Evolutionary conservation across 352 stramenopile genomes (phyloP).

Genomic region (Pythium folliculosum): DNA sequence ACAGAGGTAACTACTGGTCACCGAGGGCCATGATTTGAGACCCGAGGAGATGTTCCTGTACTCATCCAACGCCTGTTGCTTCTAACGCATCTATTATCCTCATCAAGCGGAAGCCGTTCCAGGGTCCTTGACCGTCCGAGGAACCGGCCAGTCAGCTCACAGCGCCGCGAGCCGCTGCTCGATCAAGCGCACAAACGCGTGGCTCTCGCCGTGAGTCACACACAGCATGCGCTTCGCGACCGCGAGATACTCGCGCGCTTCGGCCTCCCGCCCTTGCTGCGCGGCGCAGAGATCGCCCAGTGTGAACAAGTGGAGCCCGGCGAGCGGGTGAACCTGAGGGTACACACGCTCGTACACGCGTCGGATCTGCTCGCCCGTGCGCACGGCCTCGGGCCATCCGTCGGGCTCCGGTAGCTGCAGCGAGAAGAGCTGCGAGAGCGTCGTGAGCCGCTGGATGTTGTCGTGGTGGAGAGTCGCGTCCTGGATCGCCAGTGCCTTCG

Average conservation of each 20-base stretch:
- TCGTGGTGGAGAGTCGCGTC: constrained; percentile 34
- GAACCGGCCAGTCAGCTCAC: too few species aligned
- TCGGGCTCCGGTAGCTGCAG: constrained; percentile 48
- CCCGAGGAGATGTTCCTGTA: too few species aligned
- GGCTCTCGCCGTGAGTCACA: constrained; percentile 54
- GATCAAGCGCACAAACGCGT: constrained; percentile 38
- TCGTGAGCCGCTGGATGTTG: constrained; percentile 54
- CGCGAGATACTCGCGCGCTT: constrained; percentile 33
- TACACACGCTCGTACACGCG: constrained; percentile 67
- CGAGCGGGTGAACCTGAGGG: constrained; percentile 57
- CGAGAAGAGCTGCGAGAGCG: constrained; percentile 53
- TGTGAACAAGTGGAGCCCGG: constrained; percentile 64
- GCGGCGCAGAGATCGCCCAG: constrained; percentile 51
- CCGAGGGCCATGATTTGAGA: too few species aligned
- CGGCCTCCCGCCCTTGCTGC: constrained; percentile 7
- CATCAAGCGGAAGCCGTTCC: too few species aligned
- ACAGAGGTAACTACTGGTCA: too few species aligned
- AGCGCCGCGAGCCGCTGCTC: not conserved
- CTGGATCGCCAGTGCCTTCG: constrained; percentile 34
- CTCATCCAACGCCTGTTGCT: too few species aligned
- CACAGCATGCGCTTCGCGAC: constrained; percentile 48
- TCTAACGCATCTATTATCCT: too few species aligned
- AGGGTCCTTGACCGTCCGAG: too few species aligned
- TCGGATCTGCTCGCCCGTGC: constrained; percentile 49
- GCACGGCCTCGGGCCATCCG: constrained; percentile 30